Conservation (phyloP, 495 filamentous ascomycete species). For the Usnea hakonensis region DNA sequence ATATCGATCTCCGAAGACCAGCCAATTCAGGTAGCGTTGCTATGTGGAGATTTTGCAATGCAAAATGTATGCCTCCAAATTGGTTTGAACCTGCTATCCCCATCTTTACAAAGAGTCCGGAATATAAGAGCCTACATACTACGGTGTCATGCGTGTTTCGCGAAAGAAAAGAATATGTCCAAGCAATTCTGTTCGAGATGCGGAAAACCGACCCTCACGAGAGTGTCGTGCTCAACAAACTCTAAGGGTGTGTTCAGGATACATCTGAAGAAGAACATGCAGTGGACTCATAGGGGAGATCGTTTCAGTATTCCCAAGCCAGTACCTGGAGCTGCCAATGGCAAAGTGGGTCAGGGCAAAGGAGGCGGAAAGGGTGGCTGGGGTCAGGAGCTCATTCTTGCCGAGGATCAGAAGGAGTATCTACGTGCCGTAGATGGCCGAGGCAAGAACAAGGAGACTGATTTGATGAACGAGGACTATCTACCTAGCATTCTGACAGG, state of each 20-base stretch:
- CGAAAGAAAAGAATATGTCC: slow-evolving; percentile 70
- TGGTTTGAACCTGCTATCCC: slow-evolving; percentile 83
- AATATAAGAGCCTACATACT: slow-evolving; percentile 79
- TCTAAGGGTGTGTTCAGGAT: slow-evolving; percentile 71
- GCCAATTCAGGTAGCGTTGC: slow-evolving; percentile 70
- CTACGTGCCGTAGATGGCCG: slow-evolving; percentile 52
- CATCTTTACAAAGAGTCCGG: slow-evolving; percentile 61
- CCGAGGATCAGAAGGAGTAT: slow-evolving; percentile 97
- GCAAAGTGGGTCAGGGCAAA: slow-evolving; percentile 49
- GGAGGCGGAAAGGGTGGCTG: slow-evolving; percentile 83
- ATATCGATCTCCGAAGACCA: slow-evolving; percentile 46
- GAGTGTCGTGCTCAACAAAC: slow-evolving; percentile 79
- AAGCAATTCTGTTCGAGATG: slow-evolving; percentile 94
- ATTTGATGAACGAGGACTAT: slow-evolving; percentile 94
- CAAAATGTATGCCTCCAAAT: slow-evolving; percentile 92
- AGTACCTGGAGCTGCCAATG: slow-evolving; percentile 67
- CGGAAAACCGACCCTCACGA: slow-evolving; percentile 77
- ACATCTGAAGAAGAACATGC: slow-evolving; percentile 90
- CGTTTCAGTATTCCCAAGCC: slow-evolving; percentile 87
- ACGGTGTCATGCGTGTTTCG: slow-evolving; percentile 91
- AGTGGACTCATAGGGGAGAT: slow-evolving; percentile 90
- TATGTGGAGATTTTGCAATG: slow-evolving; percentile 94
- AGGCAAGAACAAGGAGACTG: slow-evolving; percentile 59
- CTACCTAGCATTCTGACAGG: slow-evolving; percentile 81
- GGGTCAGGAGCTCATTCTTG: slow-evolving; percentile 73